Base-by-base conservation (phyloP, 345 rosid species). In the Camelina hispida region DNA sequence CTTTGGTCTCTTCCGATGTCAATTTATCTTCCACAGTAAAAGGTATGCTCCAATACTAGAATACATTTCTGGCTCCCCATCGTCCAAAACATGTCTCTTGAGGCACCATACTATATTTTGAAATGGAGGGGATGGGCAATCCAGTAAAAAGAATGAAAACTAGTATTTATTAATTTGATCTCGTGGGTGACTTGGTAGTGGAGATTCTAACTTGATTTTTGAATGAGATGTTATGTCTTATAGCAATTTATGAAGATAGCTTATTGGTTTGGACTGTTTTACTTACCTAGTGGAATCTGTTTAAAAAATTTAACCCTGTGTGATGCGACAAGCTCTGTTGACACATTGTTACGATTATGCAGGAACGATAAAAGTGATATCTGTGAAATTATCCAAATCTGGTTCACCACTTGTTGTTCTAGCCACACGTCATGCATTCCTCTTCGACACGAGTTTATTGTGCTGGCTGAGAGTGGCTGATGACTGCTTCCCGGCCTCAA, bases 391-490 rank as follows among this genome's bases (percentile, higher is more conserved):
- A 69, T 89, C 99, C 22, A 96, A 91, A 74, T 93, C 94, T 30
- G 98, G 98, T 77, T 89, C 88, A 78, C 99, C 99, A 51, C 93
- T 96, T 14, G 87, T 96, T 81, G 97, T 96, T 65, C 80, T 96
- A 74, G 99, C 94, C 69, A 90, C 96, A 11, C 93, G 98, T 16
- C 97, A 96, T 76, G 98, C 98, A 7, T 96, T 88, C 82, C 89
- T 95, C 75, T 95, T 90, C 40, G 98, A 95, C 79, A 86, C 63
- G 81, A 84, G 83, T 86, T 93, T 95, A 35, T 89, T 78, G 94
- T 96, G 98, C 75, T 93, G 99, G 99, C 82, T 96, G 79, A 87
- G 99, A 83, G 96, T 91, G 57, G 98, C 91, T 28, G 99, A 96
- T 78, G 99, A 96, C 78, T 96, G 98, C 83, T 96, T 96, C 82